Evolutionary conservation across 768 basidiomycete species (phyloP).

Genomic region (Hirschioporus abietinus): DNA sequence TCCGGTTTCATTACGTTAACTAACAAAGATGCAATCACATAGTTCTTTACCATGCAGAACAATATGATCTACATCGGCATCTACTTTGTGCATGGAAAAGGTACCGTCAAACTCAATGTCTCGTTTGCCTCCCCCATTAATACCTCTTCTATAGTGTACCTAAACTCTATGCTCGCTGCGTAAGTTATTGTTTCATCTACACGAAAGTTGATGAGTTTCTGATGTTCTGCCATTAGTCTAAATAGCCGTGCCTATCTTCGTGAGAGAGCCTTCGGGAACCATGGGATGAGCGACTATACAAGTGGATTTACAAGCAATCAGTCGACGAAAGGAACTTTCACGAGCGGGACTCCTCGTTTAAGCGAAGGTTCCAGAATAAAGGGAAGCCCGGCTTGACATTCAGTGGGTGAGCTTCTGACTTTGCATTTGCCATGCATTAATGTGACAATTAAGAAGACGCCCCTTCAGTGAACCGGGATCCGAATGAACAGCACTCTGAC

Average conservation of each 20-base stretch:
- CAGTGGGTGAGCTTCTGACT: not conserved
- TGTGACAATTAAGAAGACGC: no score
- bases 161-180: not conserved
- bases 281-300: not conserved
- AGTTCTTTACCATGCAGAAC: not conserved
- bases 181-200: not conserved
- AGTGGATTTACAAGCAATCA: not conserved
- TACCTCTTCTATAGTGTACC: not conserved
- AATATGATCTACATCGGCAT: not conserved
- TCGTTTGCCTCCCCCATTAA: not conserved
- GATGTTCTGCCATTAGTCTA: not conserved
- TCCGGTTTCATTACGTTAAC: not conserved
- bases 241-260: not conserved
- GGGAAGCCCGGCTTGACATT: not conserved
- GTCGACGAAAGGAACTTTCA: not conserved
- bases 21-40: not conserved
- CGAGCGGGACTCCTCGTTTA: not conserved
- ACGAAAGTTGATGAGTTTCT: not conserved
- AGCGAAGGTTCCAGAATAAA: not conserved
- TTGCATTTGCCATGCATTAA: not conserved
- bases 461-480: not conserved
- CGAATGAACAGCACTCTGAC: not conserved
- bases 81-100: not conserved
- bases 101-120: not conserved
- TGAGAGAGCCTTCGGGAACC: not conserved